phyloP scores from a whole-genome alignment of 352 stramenopile genomes.

The Phytophthora tubulina region DNA sequence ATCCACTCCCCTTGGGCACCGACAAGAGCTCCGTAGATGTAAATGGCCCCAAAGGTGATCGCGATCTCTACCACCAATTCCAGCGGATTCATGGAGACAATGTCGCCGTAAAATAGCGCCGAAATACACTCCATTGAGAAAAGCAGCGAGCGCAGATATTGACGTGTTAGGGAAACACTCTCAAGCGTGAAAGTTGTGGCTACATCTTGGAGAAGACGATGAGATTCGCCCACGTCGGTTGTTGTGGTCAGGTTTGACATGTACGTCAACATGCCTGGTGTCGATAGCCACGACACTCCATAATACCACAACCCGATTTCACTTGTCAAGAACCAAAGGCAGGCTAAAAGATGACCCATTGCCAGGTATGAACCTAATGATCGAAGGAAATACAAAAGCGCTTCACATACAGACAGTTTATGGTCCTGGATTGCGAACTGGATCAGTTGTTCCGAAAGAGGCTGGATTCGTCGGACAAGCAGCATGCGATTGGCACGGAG shows the following conservation, averaged over 20 bases:
- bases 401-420: conserved; percentile 53
- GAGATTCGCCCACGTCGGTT: conserved; percentile 8
- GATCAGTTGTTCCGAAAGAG: conserved; percentile 55
- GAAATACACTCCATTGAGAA: conserved; percentile 72
- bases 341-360: conserved; percentile 68
- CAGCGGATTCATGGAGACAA: conserved; percentile 65
- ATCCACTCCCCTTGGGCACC: conserved; percentile 58
- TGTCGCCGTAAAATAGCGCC: conserved; percentile 52
- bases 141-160: conserved; percentile 70
- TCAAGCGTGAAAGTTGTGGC: conserved; percentile 29
- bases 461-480: conserved; percentile 42
- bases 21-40: conserved; percentile 53
- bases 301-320: conserved; percentile 49
- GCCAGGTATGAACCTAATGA: conserved; percentile 54
- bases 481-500: conserved; percentile 65
- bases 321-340: conserved; percentile 60
- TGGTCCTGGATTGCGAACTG: conserved; percentile 68
- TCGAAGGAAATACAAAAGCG: conserved; percentile 51
- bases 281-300: conserved; percentile 67
- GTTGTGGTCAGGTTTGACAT: neutral
- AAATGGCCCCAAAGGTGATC: conserved; percentile 67
- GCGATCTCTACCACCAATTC: conserved; percentile 64
- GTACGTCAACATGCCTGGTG: conserved; percentile 53
- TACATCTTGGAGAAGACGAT: neutral
- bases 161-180: conserved; percentile 47